These are phyloP conservation scores for Pichia norvegensis DNA, from an alignment of 1,139 yeast species.

Conservation along the genomic window DNA sequence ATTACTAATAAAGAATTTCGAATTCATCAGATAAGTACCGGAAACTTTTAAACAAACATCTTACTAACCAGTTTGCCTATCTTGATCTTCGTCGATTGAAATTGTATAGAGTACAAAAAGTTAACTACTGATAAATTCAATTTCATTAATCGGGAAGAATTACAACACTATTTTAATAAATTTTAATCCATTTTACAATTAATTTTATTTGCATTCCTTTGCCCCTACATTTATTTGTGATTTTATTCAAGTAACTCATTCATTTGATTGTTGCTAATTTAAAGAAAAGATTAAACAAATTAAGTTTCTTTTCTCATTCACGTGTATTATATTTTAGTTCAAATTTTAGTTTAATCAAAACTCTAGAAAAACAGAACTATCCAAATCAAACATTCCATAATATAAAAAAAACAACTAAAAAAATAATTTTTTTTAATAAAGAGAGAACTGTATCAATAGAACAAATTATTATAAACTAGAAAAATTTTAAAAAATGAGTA, in stretches of 20 bases:
- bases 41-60: neutral
- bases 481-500: constrained; percentile 22
- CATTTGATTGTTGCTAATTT: constrained; percentile 23
- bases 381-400: neutral
- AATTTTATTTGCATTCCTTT: neutral
- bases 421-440: neutral
- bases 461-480: neutral
- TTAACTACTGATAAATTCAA: neutral
- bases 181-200: neutral
- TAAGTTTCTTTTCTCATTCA: neutral
- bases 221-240: neutral
- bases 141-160: neutral
- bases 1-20: neutral
- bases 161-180: no score
- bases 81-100: neutral
- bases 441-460: constrained; percentile 1
- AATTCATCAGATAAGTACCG: neutral
- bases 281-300: neutral
- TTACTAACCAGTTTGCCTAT: neutral
- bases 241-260: constrained; percentile 25
- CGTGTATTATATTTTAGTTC: constrained; percentile 5
- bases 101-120: neutral
- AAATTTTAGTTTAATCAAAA: constrained; percentile 4
- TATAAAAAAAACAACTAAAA: neutral
- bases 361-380: neutral